These are phyloP conservation scores for Phallus indusiatus DNA, from an alignment of 768 basidiomycete species.

Conservation along the genomic window DNA sequence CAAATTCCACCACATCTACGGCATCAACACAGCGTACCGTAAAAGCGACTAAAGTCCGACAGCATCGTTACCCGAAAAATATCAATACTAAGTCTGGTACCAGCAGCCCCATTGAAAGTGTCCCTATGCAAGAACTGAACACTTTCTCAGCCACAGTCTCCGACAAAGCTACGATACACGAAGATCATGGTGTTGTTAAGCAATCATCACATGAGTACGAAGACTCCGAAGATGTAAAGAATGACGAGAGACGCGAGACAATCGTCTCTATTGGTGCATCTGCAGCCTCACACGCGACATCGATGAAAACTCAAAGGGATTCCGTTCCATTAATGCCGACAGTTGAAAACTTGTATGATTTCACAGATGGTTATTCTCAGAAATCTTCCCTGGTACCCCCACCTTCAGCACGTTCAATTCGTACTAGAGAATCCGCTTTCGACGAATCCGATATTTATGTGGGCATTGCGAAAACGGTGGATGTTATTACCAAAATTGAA, in stretches of 20 bases:
- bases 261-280: neutral
- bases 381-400: neutral
- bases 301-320: conserved; percentile 4
- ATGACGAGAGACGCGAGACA: neutral
- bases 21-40: neutral
- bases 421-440: neutral
- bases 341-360: neutral
- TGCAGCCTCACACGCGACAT: conserved; percentile 1
- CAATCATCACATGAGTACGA: neutral
- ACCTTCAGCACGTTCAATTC: neutral
- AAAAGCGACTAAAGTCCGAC: neutral
- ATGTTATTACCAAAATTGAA: neutral
- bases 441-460: neutral
- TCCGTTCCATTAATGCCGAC: neutral
- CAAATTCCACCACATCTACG: neutral
- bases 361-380: neutral
- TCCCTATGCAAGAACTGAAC: neutral
- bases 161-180: neutral
- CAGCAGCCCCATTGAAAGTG: neutral
- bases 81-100: neutral
- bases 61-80: conserved; percentile 6
- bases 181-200: neutral
- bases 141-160: neutral
- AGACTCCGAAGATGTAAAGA: neutral
- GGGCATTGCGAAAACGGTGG: neutral